A percentile compares a stretch with the other conserved stretches of the same genome.
These are phyloP conservation scores for Steccherinum ochraceum DNA, from an alignment of 768 basidiomycete genomes.

Conservation along the genomic window DNA sequence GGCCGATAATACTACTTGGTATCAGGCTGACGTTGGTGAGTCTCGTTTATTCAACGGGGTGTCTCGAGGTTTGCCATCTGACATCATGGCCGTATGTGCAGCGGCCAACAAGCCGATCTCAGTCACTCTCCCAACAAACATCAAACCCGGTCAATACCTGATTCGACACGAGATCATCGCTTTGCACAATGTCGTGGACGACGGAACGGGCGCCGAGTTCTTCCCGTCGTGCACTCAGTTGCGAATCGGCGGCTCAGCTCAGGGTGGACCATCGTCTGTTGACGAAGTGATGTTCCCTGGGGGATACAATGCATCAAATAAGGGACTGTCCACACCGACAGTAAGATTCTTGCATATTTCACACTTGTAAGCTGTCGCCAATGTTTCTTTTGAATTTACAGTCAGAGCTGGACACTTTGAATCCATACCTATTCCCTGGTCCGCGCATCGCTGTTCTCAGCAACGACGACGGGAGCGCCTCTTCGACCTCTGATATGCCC, in stretches of 20 bases:
- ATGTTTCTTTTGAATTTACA: no score
- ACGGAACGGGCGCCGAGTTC: slow-evolving; percentile 70
- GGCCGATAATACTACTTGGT: slow-evolving; percentile 21
- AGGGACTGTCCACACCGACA: no score
- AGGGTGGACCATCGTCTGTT: slow-evolving; percentile 45
- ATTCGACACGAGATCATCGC: slow-evolving; percentile 50
- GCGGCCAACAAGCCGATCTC: slow-evolving; percentile 19
- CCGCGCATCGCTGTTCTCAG: no score
- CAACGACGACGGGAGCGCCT: no score
- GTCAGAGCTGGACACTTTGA: no score
- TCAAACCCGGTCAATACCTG: slow-evolving; percentile 67
- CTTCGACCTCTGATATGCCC: no score
- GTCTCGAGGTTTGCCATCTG: slow-evolving; percentile 1
- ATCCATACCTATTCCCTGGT: slow-evolving; percentile 14
- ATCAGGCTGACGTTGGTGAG: slow-evolving; percentile 23
- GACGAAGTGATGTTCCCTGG: slow-evolving; percentile 68
- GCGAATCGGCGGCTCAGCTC: slow-evolving; percentile 43
- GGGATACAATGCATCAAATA: slow-evolving; percentile 65
- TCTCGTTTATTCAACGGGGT: neutral
- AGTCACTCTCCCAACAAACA: slow-evolving; percentile 30
- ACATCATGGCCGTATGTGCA: slow-evolving; percentile 11
- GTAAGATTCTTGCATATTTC: no score
- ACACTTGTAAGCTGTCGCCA: no score
- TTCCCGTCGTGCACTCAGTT: slow-evolving; percentile 60
- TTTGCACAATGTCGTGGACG: slow-evolving; percentile 47